Conservation (phyloP, 2,329 filamentous ascomycete species). For the Chaetomium strumarium region DNA sequence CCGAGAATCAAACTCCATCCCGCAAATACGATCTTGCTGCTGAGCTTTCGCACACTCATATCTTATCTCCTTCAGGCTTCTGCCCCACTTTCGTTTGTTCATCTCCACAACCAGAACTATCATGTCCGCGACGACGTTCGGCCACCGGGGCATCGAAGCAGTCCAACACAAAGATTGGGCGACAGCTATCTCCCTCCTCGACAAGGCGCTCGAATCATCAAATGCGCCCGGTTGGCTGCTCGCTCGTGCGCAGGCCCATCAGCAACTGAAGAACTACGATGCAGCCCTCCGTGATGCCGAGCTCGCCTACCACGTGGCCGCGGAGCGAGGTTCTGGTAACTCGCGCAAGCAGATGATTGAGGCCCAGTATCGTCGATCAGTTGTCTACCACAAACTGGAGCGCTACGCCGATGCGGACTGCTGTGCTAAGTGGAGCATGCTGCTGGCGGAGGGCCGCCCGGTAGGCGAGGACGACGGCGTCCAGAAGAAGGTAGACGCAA, state of each 20-base stretch:
- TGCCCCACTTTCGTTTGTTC: neutral
- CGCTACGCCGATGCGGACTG: slow-evolving; percentile 69
- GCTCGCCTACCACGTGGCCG: slow-evolving; percentile 55
- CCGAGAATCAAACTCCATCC: no score
- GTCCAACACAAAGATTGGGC: slow-evolving; percentile 58
- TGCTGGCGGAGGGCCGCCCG: slow-evolving; percentile 35
- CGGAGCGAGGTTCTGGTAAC: slow-evolving; percentile 55
- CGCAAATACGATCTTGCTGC: no score
- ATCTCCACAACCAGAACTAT: slow-evolving; percentile 6
- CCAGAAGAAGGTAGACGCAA: slow-evolving; percentile 34
- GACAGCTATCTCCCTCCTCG: slow-evolving; percentile 62
- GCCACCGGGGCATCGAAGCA: slow-evolving; percentile 58
- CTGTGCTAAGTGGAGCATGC: slow-evolving; percentile 56
- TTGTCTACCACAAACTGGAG: slow-evolving; percentile 64
- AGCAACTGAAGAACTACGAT: slow-evolving; percentile 54
- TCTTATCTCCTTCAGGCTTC: no score
- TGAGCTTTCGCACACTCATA: no score
- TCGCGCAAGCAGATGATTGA: slow-evolving; percentile 65
- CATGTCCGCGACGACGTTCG: slow-evolving; percentile 50
- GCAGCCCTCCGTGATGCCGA: slow-evolving; percentile 67
- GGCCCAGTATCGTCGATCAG: slow-evolving; percentile 74
- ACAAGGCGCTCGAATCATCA: slow-evolving; percentile 58
- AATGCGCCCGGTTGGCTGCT: slow-evolving; percentile 73
- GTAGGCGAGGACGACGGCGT: slow-evolving; percentile 34
- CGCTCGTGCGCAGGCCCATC: slow-evolving; percentile 72